These are phyloP conservation scores for Spergularia bocconei DNA, from an alignment of 148 eudicot genomes.

Conservation along the genomic window DNA sequence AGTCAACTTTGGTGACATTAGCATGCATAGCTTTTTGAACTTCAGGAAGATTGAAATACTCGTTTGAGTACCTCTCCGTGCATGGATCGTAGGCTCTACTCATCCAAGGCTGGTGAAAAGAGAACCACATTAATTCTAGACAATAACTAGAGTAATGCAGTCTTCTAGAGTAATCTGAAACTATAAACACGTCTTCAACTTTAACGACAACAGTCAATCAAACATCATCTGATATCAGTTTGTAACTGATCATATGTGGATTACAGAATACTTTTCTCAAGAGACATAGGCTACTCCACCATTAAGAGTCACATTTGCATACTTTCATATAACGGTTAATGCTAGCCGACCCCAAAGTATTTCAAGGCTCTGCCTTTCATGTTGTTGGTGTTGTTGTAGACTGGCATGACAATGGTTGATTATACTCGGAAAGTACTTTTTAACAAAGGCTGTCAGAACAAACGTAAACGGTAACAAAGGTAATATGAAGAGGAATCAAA, in stretches of 20 bases:
- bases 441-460: background rate
- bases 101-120: constrained; percentile 78
- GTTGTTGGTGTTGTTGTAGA: no score
- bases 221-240: background rate
- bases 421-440: background rate
- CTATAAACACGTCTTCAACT: background rate
- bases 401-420: background rate
- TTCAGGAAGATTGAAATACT: constrained; percentile 81
- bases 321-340: no score
- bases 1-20: constrained; percentile 54
- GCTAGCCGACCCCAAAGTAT: no score
- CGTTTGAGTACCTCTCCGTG: constrained; percentile 71
- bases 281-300: no score
- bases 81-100: constrained; percentile 95
- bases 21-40: constrained; percentile 92
- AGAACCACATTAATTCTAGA: constrained; percentile 2
- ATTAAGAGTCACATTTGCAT: no score
- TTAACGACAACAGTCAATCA: background rate
- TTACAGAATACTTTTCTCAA: background rate
- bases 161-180: background rate
- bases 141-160: background rate
- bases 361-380: no score
- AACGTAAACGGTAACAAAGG: background rate
- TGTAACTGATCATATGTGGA: background rate
- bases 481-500: background rate